Evolutionary conservation across 768 basidiomycete species (phyloP).

Genomic region (Lactarius akahatsu): DNA sequence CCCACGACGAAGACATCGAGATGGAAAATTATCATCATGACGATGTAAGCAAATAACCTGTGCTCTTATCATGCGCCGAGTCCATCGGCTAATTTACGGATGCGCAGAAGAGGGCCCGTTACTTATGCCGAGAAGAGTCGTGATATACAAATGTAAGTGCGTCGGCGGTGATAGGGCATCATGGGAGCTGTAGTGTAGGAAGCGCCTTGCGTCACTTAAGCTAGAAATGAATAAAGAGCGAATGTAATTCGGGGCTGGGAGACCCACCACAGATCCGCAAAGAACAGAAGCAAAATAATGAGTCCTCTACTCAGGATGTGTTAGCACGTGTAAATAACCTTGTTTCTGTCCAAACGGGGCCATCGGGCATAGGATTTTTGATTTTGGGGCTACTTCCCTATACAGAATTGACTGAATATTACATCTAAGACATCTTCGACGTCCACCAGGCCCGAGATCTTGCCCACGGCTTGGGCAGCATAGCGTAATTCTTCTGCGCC

Average conservation of each 20-base stretch:
- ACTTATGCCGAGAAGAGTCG: background rate
- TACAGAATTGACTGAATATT: constrained; percentile 82
- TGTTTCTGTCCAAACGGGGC: background rate
- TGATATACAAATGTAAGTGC: background rate
- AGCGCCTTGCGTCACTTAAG: background rate
- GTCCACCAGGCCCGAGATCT: constrained; percentile 76
- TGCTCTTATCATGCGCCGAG: background rate
- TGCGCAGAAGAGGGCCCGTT: constrained; percentile 17
- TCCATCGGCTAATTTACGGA: background rate
- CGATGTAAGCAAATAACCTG: constrained; percentile 11
- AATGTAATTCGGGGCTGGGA: background rate
- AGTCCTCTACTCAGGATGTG: background rate
- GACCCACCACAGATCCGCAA: constrained; percentile 12
- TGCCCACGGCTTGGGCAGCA: constrained; percentile 79
- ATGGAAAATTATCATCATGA: constrained; percentile 17
- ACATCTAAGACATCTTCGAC: constrained; percentile 82
- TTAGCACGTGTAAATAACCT: constrained; percentile 1
- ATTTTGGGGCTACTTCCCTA: constrained; percentile 19
- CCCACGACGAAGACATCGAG: constrained; percentile 27
- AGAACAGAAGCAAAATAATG: constrained; percentile 4
- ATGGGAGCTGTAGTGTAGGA: background rate
- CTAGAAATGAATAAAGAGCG: background rate
- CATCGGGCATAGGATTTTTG: background rate
- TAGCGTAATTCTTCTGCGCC: constrained; percentile 88
- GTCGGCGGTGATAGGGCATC: background rate